Conservation (phyloP, 164 flowering plant genomes). For the Echeveria elegans region DNA sequence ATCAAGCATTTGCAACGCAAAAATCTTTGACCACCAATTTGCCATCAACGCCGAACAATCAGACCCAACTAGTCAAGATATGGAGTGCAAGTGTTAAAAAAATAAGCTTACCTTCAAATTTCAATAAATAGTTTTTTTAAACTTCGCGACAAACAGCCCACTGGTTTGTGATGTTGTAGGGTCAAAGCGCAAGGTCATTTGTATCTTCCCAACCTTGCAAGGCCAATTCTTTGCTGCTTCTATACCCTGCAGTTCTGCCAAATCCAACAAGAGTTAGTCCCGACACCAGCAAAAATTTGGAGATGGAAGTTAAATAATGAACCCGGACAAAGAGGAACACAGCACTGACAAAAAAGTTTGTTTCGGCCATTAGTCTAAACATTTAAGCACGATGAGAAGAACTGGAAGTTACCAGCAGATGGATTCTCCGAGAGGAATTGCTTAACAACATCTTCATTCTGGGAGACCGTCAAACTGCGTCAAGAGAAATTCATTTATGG, state of each 20-base stretch:
- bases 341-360: not conserved
- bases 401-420: constrained; percentile 47
- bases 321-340: not conserved
- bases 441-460: constrained; percentile 80
- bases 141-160: constrained; percentile 86
- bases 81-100: not conserved
- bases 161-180: constrained; percentile 84
- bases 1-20: no score
- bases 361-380: not conserved
- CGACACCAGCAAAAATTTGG: not conserved
- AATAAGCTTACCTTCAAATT: not conserved
- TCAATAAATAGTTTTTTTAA: constrained; percentile 33
- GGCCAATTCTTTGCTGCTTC: constrained; percentile 68
- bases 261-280: constrained; percentile 1
- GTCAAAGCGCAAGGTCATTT: constrained; percentile 75
- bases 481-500: constrained; percentile 1
- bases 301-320: not conserved
- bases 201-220: constrained; percentile 52
- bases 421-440: constrained; percentile 54
- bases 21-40: no score
- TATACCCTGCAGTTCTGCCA: constrained; percentile 63
- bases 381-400: not conserved
- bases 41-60: not conserved
- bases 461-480: constrained; percentile 70
- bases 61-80: not conserved